phyloP scores from a whole-genome alignment of 805 yeast species.

The Ogataea trehaloabstinens region DNA sequence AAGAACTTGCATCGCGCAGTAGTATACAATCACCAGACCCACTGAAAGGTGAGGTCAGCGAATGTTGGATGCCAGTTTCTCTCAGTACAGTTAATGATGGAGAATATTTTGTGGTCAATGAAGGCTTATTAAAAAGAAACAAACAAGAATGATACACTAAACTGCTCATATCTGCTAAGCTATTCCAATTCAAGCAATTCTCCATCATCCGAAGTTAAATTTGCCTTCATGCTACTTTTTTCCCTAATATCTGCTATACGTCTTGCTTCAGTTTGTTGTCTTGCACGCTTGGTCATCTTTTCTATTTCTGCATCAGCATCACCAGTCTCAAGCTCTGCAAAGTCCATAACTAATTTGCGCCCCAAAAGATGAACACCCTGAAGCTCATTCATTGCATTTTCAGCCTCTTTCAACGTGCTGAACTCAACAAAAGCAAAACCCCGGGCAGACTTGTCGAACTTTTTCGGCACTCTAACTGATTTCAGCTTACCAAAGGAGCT shows the following conservation, averaged over 20 bases:
- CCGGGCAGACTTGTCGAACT: constrained; percentile 90
- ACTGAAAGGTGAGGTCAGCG: constrained; percentile 40
- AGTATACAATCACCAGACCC: constrained; percentile 18
- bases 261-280: constrained; percentile 74
- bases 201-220: constrained; percentile 62
- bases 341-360: constrained; percentile 89
- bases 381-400: constrained; percentile 86
- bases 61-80: constrained; percentile 42
- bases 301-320: constrained; percentile 90
- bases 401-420: constrained; percentile 84
- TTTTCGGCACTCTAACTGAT: constrained; percentile 94
- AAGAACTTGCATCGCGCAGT: constrained; percentile 30
- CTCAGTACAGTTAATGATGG: constrained; percentile 34
- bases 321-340: constrained; percentile 77
- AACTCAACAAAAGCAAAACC: constrained; percentile 98
- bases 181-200: constrained; percentile 30
- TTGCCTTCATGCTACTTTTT: constrained; percentile 70
- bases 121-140: constrained; percentile 42
- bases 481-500: constrained; percentile 93
- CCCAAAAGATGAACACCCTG: constrained; percentile 97
- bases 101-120: constrained; percentile 43
- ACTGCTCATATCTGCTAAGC: constrained; percentile 5
- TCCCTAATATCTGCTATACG: constrained; percentile 65
- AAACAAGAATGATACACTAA: constrained; percentile 17
- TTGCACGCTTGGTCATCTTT: constrained; percentile 83